Base-by-base conservation (phyloP, 257 asterid genomes). In the Ocimum tenuiflorum region DNA sequence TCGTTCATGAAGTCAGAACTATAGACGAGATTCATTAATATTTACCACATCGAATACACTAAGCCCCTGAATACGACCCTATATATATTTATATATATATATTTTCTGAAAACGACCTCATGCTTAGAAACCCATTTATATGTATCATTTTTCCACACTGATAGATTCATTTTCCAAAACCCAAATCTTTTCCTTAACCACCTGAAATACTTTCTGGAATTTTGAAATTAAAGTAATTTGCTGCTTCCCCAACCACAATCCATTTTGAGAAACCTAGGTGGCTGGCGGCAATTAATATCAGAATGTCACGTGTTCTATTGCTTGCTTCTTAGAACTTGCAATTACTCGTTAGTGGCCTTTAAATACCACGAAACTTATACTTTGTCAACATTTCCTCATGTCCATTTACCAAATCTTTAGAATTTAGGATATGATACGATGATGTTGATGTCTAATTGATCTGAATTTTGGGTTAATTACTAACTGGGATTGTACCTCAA, bases 131-230 rank as follows among this genome's bases (percentile, higher is more conserved):
- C 19, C 29, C 45, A 3, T 33, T 33, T 49, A 9, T 55, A 45
- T 24, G 24, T n/a, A 11, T 24, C 3, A 0, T 18, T 58, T 48
- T 74, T 68, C 71, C 68, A 68, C 75, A 39, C 6, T 69, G 79
- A 75, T 49, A n/a, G 69, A 46, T 8, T 65, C 58, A 43, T 52
- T 50, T 69, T 63, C 68, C 77, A 48, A 72, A 72, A 56, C 19
- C 62, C 63, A 56, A 65, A 72, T 72, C 72, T 57, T 72, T 72
- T 72, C 20, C 77, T 72, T 72, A 53, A 45, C 49, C 38, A 18
- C 68, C 72, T 56, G 39, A 47, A 56, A 22, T 62, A 45, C 70
- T 71, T 62, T 62, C 9, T 60, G 42, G 23, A n/a, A 9, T 31
- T 3, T 14, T 57, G 20, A 31, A 31, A 31, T 31, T 1, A 4